Conservation (phyloP, 352 stramenopile genomes). For the Pythium myriotylum region DNA sequence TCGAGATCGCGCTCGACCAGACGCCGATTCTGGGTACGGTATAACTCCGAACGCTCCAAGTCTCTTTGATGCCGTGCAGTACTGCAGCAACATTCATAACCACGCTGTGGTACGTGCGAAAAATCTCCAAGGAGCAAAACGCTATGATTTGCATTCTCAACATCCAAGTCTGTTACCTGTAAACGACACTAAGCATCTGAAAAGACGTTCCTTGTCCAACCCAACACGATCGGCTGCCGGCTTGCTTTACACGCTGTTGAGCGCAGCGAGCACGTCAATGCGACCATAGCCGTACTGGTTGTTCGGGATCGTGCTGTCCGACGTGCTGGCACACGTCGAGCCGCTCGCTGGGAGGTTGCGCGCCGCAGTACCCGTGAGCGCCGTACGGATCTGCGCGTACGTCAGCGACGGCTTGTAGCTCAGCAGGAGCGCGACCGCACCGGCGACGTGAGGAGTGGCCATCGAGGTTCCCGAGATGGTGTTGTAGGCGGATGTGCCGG, state of each 20-base stretch:
- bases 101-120: too few relatives aligned
- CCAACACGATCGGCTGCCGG: too few relatives aligned
- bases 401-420: constrained; percentile 18
- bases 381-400: constrained; percentile 14
- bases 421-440: constrained; percentile 32
- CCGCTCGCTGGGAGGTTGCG: not conserved
- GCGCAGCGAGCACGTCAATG: constrained; percentile 21
- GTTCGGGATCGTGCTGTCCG: constrained; percentile 29
- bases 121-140: too few relatives aligned
- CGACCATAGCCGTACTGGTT: constrained; percentile 37
- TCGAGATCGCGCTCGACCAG: too few relatives aligned
- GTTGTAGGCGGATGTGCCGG: constrained; percentile 18
- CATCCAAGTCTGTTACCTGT: too few relatives aligned
- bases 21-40: too few relatives aligned
- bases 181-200: too few relatives aligned
- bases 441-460: constrained; percentile 38
- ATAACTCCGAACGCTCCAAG: too few relatives aligned
- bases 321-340: constrained; percentile 26
- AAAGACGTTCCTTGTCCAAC: too few relatives aligned
- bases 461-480: constrained; percentile 34
- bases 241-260: constrained; percentile 12
- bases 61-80: too few relatives aligned
- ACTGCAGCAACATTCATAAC: too few relatives aligned
- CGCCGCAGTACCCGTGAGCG: constrained; percentile 2
- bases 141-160: too few relatives aligned